Percentiles rank a stretch among this genome's conserved stretches.
Evolutionary conservation across 495 filamentous ascomycete genomes (phyloP).

Genomic region (Coniosporium apollinis): DNA sequence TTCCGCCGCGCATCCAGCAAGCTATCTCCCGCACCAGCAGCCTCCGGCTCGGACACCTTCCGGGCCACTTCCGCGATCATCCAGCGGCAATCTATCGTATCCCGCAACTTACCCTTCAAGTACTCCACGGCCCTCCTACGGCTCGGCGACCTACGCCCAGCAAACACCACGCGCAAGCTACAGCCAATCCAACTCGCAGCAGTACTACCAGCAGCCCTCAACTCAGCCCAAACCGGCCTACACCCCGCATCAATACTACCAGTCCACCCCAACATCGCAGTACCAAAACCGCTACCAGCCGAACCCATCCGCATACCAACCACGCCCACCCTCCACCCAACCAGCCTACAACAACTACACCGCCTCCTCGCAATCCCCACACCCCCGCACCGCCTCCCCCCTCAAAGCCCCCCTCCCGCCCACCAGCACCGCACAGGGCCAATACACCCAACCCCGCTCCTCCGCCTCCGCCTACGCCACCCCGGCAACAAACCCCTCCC

Average conservation of each 20-base stretch:
- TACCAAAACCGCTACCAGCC: constrained; percentile 10
- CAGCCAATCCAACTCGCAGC: constrained; percentile 3
- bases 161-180: constrained; percentile 9
- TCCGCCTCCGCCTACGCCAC: too few relatives aligned
- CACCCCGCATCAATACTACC: constrained; percentile 13
- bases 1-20: constrained; percentile 4
- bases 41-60: constrained; percentile 13
- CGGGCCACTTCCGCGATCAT: constrained; percentile 11
- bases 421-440: constrained; percentile 1
- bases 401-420: constrained; percentile 6
- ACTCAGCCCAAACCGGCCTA: constrained; percentile 7
- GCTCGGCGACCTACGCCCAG: constrained; percentile 9
- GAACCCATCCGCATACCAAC: constrained; percentile 9
- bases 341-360: constrained; percentile 8
- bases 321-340: constrained; percentile 8
- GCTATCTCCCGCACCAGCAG: constrained; percentile 19
- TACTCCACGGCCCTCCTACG: too few relatives aligned
- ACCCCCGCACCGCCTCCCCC: constrained; percentile 10
- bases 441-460: too few relatives aligned
- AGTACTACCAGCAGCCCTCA: constrained; percentile 12
- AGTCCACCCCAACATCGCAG: constrained; percentile 11
- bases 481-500: constrained; percentile 6
- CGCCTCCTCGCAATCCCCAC: constrained; percentile 5
- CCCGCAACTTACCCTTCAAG: too few relatives aligned
- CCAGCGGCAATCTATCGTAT: too few relatives aligned